Base-by-base conservation (phyloP, 1,139 yeast genomes). In the Scheffersomyces illinoinensis region DNA sequence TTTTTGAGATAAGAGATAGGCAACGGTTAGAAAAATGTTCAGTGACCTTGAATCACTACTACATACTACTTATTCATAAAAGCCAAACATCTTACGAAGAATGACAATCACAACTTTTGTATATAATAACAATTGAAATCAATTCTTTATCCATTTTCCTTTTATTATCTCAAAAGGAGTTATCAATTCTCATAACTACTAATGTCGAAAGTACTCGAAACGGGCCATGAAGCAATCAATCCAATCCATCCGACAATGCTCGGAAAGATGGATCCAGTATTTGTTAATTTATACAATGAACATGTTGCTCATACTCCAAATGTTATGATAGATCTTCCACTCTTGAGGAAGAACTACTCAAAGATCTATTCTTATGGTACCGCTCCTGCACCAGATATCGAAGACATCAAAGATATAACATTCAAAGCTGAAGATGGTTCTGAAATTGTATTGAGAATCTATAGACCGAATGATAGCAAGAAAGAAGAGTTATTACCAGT, bases 241-340 rank as follows among this genome's bases (percentile, higher is more conserved):
- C 71, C 71, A 14, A 62, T 68, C 54, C 70, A 68, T 55, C 66
- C 68, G 19, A 59, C 68, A 5, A 62, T 68, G 67, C 57, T 60
- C 54, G 67, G 60, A 5, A 68, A 68, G 56, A 52, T 69, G 58
- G 72, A 69, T 61, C 71, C 71, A 18, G 70, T 61, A 47, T 69
- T 69, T 50, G 60, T 67, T 6, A 53, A 63, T 47, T 63, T 68
- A 48, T 70, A 68, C 58, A 57, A 68, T 23, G 64, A 67, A 54
- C 64, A 69, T 54, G 64, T 64, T 50, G 71, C 69, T 23, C 69
- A 71, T 23, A 69, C 68, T 14, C 71, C 70, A 54, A 66, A 67
- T 47, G 62, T 60, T 47, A 65, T 68, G 54, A 63, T 62, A 54
- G 69, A 66, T 50, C 60, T 70, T 55, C 48, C 56, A 2, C 26